phyloP scores from a whole-genome alignment of 352 stramenopile genomes.

The Peronospora farinosa region DNA sequence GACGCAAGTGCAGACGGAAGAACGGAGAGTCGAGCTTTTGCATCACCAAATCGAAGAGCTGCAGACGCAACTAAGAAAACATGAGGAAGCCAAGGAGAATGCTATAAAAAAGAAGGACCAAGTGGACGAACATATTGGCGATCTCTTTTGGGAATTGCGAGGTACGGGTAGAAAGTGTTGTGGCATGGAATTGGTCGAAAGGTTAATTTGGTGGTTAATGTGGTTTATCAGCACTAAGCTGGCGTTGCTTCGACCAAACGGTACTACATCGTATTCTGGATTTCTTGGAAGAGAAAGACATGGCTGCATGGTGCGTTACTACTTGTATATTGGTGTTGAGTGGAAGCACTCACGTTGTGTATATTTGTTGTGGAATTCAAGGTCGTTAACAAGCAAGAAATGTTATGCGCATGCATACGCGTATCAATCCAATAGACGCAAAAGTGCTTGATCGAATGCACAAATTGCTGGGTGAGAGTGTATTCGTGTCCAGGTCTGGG shows the following conservation, averaged over 20 bases:
- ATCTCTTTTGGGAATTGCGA: constrained; percentile 61
- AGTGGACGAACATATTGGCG: constrained; percentile 47
- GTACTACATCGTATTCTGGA: constrained; percentile 27
- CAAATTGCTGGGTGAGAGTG: constrained; percentile 11
- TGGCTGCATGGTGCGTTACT: constrained; percentile 34
- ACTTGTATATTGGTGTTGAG: neutral
- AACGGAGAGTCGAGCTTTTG: constrained; percentile 41
- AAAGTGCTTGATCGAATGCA: constrained; percentile 11
- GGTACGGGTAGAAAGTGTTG: constrained; percentile 23
- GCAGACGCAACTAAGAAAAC: constrained; percentile 28
- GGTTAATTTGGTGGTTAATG: neutral
- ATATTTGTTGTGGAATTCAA: constrained; percentile 6
- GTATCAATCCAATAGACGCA: constrained; percentile 23
- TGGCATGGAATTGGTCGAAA: neutral
- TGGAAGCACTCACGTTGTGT: constrained; percentile 1
- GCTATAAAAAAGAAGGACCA: constrained; percentile 32
- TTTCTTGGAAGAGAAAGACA: constrained; percentile 27
- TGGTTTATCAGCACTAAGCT: constrained; percentile 34
- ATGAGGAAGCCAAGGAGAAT: constrained; percentile 34
- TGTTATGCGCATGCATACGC: constrained; percentile 29
- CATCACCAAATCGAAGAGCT: constrained; percentile 59
- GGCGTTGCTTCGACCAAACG: constrained; percentile 38
- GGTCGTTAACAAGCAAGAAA: constrained; percentile 41
- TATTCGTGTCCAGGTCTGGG: neutral
- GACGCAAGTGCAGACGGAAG: constrained; percentile 40